These are phyloP conservation scores for Stellera chamaejasme DNA, from an alignment of 345 rosid species.

Conservation along the genomic window DNA sequence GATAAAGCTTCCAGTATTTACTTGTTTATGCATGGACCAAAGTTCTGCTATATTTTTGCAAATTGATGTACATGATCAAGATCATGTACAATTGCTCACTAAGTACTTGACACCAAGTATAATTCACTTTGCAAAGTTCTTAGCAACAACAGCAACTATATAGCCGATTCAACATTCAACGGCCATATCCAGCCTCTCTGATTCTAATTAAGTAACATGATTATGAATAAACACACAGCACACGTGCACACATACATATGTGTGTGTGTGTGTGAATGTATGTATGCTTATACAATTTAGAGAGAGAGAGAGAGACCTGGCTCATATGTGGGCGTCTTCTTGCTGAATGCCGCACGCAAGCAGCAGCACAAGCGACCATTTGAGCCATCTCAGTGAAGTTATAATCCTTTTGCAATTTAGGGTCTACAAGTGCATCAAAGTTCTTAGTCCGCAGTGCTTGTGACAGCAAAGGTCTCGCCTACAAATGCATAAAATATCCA, in stretches of 20 bases:
- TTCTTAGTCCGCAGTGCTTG: conserved; percentile 43
- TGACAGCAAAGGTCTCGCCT: conserved; percentile 77
- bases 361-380: conserved; percentile 78
- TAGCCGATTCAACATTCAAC: too few species aligned
- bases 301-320: conserved; percentile 37
- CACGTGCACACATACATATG: too few species aligned
- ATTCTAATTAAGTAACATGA: background rate
- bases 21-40: too few species aligned
- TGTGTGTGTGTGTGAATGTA: too few species aligned
- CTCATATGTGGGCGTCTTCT: conserved; percentile 71
- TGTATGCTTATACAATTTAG: background rate
- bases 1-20: too few species aligned
- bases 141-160: too few species aligned
- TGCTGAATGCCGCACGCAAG: conserved; percentile 72
- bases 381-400: conserved; percentile 45
- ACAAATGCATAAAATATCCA: conserved; percentile 13
- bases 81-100: too few species aligned
- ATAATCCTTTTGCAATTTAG: conserved; percentile 38
- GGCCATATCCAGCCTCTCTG: too few species aligned
- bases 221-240: background rate
- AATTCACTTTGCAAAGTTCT: too few species aligned
- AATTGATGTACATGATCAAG: too few species aligned
- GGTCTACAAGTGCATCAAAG: conserved; percentile 49
- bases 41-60: too few species aligned
- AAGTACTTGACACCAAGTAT: too few species aligned